phyloP scores from a whole-genome alignment of 129 eudicot species.

The Saussurea involucrata region DNA sequence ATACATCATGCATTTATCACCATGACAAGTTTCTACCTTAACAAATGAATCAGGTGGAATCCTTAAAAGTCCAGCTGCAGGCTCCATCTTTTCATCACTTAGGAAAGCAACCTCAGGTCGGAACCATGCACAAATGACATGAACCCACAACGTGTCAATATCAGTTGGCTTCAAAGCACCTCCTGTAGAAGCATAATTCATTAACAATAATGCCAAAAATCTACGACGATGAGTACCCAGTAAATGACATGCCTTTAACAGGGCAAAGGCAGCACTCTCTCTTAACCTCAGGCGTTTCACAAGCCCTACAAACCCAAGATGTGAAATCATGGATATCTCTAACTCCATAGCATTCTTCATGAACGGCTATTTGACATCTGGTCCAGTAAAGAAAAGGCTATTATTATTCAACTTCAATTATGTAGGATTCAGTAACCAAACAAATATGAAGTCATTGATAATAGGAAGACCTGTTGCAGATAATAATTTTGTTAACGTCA shows the following conservation, averaged over 20 bases:
- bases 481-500: conserved; percentile 89
- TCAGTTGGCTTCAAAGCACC: conserved; percentile 98
- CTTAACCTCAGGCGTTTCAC: conserved; percentile 78
- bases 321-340: conserved; percentile 67
- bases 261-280: conserved; percentile 95
- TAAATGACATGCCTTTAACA: conserved; percentile 66
- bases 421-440: neutral
- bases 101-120: conserved; percentile 77
- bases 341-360: conserved; percentile 97
- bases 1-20: neutral
- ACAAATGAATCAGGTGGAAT: conserved; percentile 66
- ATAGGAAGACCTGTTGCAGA: conserved; percentile 74
- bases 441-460: neutral
- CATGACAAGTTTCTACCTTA: conserved; percentile 45
- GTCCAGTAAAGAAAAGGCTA: neutral
- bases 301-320: conserved; percentile 96
- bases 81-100: conserved; percentile 84
- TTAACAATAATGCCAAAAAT: conserved; percentile 1
- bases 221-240: neutral
- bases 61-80: conserved; percentile 74
- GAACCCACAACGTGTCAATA: conserved; percentile 78
- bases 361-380: conserved; percentile 97
- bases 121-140: conserved; percentile 94
- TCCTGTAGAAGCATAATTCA: conserved; percentile 39
- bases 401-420: neutral